Evolutionary conservation across 148 eudicot species (phyloP).

Genomic region (Selenicereus undatus): DNA sequence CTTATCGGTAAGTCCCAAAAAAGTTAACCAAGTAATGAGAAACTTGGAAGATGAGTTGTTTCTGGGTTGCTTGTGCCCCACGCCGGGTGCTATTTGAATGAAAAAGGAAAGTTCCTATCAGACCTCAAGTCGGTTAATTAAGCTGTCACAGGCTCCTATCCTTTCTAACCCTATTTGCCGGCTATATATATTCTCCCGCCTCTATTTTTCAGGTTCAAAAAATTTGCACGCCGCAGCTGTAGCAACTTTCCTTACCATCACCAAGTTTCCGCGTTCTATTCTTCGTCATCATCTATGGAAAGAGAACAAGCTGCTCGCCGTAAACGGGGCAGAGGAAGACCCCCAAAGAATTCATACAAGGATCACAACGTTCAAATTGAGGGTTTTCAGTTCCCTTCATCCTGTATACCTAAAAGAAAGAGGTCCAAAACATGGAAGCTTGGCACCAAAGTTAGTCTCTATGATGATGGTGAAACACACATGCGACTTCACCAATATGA

Average conservation of each 20-base stretch:
- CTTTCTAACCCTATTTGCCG: too few species aligned
- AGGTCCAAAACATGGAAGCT: not conserved
- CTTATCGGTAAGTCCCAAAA: too few species aligned
- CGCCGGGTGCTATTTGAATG: not conserved
- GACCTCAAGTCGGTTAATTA: not conserved
- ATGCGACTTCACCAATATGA: too few species aligned
- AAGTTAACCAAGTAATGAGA: too few species aligned
- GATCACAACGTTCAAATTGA: not conserved
- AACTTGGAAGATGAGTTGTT: too few species aligned
- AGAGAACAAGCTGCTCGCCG: not conserved
- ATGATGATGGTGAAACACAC: not conserved
- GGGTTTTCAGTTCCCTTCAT: not conserved
- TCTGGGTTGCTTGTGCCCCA: too few species aligned
- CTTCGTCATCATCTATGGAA: not conserved
- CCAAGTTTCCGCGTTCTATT: not conserved
- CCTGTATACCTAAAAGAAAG: not conserved
- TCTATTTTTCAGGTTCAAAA: not conserved
- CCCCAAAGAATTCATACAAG: not conserved
- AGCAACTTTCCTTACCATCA: too few species aligned
- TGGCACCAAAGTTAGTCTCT: not conserved
- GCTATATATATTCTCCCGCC: not conserved
- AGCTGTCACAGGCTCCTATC: not conserved
- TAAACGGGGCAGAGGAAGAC: conserved; percentile 3
- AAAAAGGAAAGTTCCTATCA: not conserved
- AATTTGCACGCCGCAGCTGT: too few species aligned